phyloP scores from a whole-genome alignment of 257 asterid genomes.

The Rehmannia glutinosa region DNA sequence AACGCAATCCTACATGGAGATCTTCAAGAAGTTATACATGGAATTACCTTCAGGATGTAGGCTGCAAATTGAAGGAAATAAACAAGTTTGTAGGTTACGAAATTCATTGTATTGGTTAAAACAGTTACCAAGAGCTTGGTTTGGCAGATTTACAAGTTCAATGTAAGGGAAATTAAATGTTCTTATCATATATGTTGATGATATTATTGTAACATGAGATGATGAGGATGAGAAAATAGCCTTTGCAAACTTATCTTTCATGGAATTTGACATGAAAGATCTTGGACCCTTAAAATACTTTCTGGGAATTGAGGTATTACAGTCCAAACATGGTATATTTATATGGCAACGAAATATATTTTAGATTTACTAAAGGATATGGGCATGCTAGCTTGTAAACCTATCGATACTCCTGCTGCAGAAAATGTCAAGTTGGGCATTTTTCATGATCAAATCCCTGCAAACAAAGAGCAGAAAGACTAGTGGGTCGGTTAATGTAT shows the following conservation, averaged over 20 bases:
- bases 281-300: neutral
- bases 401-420: neutral
- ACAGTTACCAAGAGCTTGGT: constrained; percentile 5
- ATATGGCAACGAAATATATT: neutral
- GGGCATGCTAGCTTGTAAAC: neutral
- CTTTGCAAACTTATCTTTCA: neutral
- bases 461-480: neutral
- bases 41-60: neutral
- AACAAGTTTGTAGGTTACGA: neutral
- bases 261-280: neutral
- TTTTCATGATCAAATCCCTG: neutral
- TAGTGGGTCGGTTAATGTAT: neutral
- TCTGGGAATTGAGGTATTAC: neutral
- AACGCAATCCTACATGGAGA: neutral
- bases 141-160: neutral
- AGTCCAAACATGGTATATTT: neutral
- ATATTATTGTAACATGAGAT: neutral
- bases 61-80: neutral
- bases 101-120: neutral
- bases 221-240: neutral
- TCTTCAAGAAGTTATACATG: neutral
- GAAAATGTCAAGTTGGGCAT: neutral
- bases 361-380: neutral
- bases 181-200: constrained; percentile 4
- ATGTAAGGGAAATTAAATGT: neutral